phyloP scores from a whole-genome alignment of 768 basidiomycete species.

The Russula olivacea region DNA sequence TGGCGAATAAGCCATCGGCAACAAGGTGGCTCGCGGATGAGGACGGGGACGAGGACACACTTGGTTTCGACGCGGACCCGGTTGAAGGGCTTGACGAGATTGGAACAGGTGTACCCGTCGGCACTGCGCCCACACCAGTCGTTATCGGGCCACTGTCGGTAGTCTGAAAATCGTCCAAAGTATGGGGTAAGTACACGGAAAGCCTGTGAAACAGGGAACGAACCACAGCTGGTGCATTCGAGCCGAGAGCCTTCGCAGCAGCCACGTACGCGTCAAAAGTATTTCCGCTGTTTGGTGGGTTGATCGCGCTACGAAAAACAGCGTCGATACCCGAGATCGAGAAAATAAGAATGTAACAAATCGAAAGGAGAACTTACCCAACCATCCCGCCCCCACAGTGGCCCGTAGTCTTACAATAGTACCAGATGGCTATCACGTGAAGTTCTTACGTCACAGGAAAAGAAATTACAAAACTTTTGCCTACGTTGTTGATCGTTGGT shows the following conservation, averaged over 20 bases:
- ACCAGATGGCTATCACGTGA: constrained; percentile 44
- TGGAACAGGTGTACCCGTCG: constrained; percentile 15
- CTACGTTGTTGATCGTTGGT: constrained; percentile 44
- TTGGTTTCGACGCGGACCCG: not conserved
- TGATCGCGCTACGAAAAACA: constrained; percentile 34
- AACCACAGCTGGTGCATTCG: constrained; percentile 34
- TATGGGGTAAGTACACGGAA: not conserved
- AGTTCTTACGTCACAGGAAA: not conserved
- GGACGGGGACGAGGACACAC: not conserved
- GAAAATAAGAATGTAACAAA: not conserved
- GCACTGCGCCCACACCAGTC: constrained; percentile 33
- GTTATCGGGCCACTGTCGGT: constrained; percentile 37
- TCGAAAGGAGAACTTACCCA: constrained; percentile 29
- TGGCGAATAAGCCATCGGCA: constrained; percentile 9
- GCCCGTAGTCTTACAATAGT: constrained; percentile 43
- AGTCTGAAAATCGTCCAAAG: constrained; percentile 29
- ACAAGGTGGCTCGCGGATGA: constrained; percentile 1
- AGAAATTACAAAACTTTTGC: constrained; percentile 21
- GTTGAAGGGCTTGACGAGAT: not conserved
- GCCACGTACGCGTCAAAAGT: constrained; percentile 38
- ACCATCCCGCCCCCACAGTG: constrained; percentile 53
- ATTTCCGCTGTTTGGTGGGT: constrained; percentile 43
- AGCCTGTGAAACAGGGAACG: not conserved
- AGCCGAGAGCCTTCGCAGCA: constrained; percentile 38
- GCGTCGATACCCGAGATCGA: not conserved